Evolutionary conservation across 176 grass and related monocot genomes (phyloP), one percentile per base, ranked within the genome.

Genomic region (Olyra latifolia): DNA sequence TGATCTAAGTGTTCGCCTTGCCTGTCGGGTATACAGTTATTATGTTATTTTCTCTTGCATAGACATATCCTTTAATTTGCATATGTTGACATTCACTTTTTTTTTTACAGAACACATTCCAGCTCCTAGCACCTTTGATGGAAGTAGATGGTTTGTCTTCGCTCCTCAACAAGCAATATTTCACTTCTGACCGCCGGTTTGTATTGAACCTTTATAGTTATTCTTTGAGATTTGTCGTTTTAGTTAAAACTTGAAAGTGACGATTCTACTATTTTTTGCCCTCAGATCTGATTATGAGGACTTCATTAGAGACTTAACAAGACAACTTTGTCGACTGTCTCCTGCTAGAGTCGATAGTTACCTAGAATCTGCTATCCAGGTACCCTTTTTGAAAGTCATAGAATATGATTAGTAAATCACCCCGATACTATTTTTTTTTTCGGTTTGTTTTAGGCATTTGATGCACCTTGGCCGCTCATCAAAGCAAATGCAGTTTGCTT

Each of bases 401-500:
- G 23, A 59, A 56, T 45, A n/a, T 39, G 6, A 52, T 77, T 86
- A 44, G 25, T 78, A 59, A 71, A 87, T 20, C 20, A 66, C 59
- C 38, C 67, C 5, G 13, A 74, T 39, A 69, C 7, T 59, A 13
- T 7, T 44, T 76, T 25, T 28, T 68, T 88, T 76, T 81, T 80
- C n/a, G 32, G 48, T 54, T 83, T 64, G 60, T 79, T 80, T 29
- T 80, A 98, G 95, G 95, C 92, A 81, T 98, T 98, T 76, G 95
- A 95, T 85, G 92, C 90, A 30, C 92, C 86, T 87, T 98, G 95
- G 95, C 88, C 92, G 3, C 69, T 98, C 62, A 98, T 98, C 76
- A 87, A 92, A 87, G 95, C 92, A 75, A 98, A 98, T 61, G 95
- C 95, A 64, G 77, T 98, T 87, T 95, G 93, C 84, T 91, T 98